Percentiles rank a stretch among this genome's conserved stretches.
Conservation (phyloP, 1,284 basidiomycete genomes). For the Cutaneotrichosporon curvatum region DNA sequence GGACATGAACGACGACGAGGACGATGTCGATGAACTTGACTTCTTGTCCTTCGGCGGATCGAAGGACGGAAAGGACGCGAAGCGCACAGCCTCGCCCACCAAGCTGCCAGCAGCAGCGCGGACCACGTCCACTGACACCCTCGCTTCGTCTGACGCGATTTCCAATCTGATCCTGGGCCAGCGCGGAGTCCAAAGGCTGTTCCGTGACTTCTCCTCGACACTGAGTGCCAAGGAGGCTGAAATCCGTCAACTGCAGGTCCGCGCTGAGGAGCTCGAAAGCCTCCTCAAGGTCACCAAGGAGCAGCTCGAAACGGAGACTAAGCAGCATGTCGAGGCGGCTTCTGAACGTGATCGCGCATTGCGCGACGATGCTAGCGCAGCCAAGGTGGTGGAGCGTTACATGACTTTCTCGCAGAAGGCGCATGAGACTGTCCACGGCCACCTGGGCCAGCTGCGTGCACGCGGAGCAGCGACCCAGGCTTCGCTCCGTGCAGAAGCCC, state of each 20-base stretch:
- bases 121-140: neutral
- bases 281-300: conserved; percentile 51
- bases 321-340: conserved; percentile 54
- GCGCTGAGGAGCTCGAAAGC: conserved; percentile 69
- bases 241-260: conserved; percentile 68
- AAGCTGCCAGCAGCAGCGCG: conserved; percentile 3
- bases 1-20: neutral
- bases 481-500: conserved; percentile 49
- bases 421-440: conserved; percentile 60
- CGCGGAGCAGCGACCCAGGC: conserved; percentile 60
- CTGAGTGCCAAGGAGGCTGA: conserved; percentile 41
- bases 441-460: conserved; percentile 53
- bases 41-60: neutral
- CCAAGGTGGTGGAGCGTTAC: conserved; percentile 78
- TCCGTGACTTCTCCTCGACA: conserved; percentile 38
- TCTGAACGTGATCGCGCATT: conserved; percentile 55
- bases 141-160: conserved; percentile 28
- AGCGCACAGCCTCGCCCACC: neutral
- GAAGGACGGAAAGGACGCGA: neutral
- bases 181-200: conserved; percentile 41
- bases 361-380: conserved; percentile 67
- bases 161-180: conserved; percentile 43
- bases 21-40: conserved; percentile 4
- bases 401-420: conserved; percentile 84
- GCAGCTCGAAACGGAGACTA: conserved; percentile 60